Evolutionary conservation across 148 eudicot species (phyloP).

Genomic region (Rhododendron kiyosumense): DNA sequence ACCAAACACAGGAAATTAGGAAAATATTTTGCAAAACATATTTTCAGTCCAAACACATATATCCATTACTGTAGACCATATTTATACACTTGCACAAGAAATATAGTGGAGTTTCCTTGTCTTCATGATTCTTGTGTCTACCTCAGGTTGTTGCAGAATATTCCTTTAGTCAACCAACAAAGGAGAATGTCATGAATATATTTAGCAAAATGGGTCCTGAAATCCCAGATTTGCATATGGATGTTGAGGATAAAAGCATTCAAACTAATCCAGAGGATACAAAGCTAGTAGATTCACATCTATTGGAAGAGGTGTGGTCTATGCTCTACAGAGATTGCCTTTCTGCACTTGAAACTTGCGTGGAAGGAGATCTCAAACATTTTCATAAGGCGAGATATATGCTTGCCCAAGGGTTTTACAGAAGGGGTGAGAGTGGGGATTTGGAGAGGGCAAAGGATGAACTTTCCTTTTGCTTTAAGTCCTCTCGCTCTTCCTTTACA

Average conservation of each 20-base stretch:
- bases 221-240: constrained; percentile 25
- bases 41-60: background rate
- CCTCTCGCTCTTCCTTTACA: constrained; percentile 97
- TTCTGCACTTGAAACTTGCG: constrained; percentile 78
- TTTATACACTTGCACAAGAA: background rate
- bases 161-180: constrained; percentile 56
- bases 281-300: constrained; percentile 23
- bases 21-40: background rate
- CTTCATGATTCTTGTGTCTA: constrained; percentile 10
- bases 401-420: constrained; percentile 91
- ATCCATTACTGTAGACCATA: background rate
- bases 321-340: constrained; percentile 86
- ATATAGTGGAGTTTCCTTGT: background rate
- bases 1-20: background rate
- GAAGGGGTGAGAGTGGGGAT: constrained; percentile 67
- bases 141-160: constrained; percentile 70
- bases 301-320: constrained; percentile 61
- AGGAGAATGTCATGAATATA: constrained; percentile 46
- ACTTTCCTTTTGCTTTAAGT: constrained; percentile 95
- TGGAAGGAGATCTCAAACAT: constrained; percentile 97
- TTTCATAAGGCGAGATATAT: constrained; percentile 97
- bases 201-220: constrained; percentile 33
- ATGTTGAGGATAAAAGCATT: constrained; percentile 18
- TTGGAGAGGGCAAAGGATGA: constrained; percentile 88
- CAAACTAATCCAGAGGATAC: constrained; percentile 21